A percentile compares a stretch with the other conserved stretches of the same genome.
phyloP scores from a whole-genome alignment of 1,284 basidiomycete species.

The Golubevia sp. region DNA sequence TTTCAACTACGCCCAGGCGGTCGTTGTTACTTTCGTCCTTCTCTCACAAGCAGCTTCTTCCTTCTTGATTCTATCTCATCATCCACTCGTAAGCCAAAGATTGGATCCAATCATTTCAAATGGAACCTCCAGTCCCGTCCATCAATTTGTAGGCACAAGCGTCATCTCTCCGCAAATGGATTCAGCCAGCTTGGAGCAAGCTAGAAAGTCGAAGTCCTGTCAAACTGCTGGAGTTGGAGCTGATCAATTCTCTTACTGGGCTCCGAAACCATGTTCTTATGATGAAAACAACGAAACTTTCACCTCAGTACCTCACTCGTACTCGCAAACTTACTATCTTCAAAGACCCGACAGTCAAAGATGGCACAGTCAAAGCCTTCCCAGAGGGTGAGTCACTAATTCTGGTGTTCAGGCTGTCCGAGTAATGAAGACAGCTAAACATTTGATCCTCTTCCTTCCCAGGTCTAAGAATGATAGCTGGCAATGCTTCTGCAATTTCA shows the following conservation, averaged over 20 bases:
- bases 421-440: no score
- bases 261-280: conserved; percentile 25
- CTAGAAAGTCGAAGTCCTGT: conserved; percentile 6
- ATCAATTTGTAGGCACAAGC: conserved; percentile 23
- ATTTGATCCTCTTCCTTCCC: no score
- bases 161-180: no score
- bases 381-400: conserved; percentile 9
- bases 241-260: conserved; percentile 34
- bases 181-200: no score
- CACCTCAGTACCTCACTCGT: neutral
- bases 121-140: conserved; percentile 15
- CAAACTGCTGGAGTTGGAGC: conserved; percentile 19
- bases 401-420: no score
- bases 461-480: conserved; percentile 23
- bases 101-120: conserved; percentile 31
- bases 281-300: conserved; percentile 12
- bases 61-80: conserved; percentile 30
- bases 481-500: conserved; percentile 16
- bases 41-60: neutral
- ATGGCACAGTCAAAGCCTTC: conserved; percentile 16
- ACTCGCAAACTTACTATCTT: conserved; percentile 35
- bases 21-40: no score
- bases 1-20: no score
- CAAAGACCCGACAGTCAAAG: conserved; percentile 8
- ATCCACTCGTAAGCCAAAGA: conserved; percentile 20